Evolutionary conservation across 2,329 filamentous ascomycete species (phyloP), one percentile per base, ranked within the genome.

Genomic region (Pyricularia grisea): DNA sequence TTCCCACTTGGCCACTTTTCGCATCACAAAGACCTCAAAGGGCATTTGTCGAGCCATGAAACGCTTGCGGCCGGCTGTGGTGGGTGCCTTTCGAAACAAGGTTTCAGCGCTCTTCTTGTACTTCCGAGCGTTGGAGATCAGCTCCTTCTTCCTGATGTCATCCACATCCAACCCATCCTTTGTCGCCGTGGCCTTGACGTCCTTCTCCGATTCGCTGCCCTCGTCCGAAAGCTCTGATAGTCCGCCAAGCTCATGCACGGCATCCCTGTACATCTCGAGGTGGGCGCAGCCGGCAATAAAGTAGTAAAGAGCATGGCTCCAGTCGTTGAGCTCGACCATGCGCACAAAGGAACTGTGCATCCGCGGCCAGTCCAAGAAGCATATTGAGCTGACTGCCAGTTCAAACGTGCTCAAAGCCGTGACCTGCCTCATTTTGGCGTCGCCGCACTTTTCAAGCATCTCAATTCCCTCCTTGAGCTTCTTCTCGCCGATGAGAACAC

Each of bases 41-140:
- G 95, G 95, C 12, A 98, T 83, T 74, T 96, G 92, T 27, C 90
- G 88, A 0, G 92, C 91, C 90, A 98, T 92, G 78, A 99, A 92
- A 60, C 88, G 88, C 80, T 97, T 97, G 80, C 92, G 93, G 58
- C 94, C 94, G 0, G 91, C 90, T 67, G 92, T 84, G 0, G 87
- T 84, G 0, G 92, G 90, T 0, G 90, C 92, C 74, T 89, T 91
- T 60, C 87, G 84, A 72, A 97, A 83, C 67, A 90, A 85, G 69
- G 91, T 86, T 67, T 90, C 88, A 0, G 93, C 91, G 71, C 85
- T 84, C 68, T 81, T 79, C 73, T 90, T 91, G 72, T 90, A 85
- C 63, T 80, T 77, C 11, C 80, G 78, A 0, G 89, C 88, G 63
- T 85, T 79, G 7, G 74, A 71, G 50, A 71, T 66, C 0, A 71